Conservation (phyloP, 139 green algal genomes). For the Edaphochlamys debaryana region DNA sequence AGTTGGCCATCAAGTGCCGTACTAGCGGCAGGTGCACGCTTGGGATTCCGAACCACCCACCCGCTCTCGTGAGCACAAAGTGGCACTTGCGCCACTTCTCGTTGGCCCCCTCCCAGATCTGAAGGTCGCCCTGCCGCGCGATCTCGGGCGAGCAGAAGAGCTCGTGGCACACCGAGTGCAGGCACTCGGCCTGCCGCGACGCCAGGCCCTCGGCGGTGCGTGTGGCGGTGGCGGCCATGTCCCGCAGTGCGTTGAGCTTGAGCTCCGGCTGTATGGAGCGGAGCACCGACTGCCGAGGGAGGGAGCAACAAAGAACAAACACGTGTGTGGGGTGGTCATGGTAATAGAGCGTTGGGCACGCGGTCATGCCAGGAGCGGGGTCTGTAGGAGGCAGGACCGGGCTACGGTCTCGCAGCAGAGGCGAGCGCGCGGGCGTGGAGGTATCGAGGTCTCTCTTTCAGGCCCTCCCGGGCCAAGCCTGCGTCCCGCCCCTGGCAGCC, state of each 20-base stretch:
- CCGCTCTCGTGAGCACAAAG: conserved; percentile 75
- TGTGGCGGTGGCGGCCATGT: conserved; percentile 31
- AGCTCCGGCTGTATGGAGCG: conserved; percentile 25
- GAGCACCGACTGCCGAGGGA: conserved; percentile 2
- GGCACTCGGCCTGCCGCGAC: conserved; percentile 59
- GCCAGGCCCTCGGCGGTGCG: conserved; percentile 60
- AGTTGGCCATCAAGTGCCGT: no score
- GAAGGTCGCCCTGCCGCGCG: conserved; percentile 66
- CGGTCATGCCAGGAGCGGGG: no score
- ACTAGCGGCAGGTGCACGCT: no score
- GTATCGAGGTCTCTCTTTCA: no score
- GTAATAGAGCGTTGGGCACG: no score
- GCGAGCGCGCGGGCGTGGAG: no score
- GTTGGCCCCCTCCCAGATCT: conserved; percentile 52
- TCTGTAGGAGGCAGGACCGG: no score
- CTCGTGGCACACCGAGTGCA: conserved; percentile 66
- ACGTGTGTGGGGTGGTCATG: no score
- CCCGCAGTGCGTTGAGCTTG: conserved; percentile 27
- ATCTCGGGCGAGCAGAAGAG: conserved; percentile 77
- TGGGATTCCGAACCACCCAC: no score
- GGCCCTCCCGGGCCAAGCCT: no score
- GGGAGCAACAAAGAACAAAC: not conserved
- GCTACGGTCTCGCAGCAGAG: no score
- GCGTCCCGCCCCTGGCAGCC: no score
- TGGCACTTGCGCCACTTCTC: conserved; percentile 64